A percentile compares a stretch with the other conserved stretches of the same genome.
phyloP scores from a whole-genome alignment of 345 rosid species.

The Linum trigynum region DNA sequence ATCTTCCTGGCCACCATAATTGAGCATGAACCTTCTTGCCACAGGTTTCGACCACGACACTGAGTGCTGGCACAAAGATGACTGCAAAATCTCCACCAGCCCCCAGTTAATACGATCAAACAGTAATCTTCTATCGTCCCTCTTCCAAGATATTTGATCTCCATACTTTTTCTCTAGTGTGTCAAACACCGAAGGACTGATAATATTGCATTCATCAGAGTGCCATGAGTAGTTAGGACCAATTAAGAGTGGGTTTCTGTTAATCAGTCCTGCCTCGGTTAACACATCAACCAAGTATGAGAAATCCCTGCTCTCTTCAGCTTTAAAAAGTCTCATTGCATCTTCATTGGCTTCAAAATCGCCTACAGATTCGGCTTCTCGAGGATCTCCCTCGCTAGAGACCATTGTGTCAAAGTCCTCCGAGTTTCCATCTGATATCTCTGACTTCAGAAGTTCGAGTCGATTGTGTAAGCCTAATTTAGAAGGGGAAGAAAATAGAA shows the following conservation, averaged over 20 bases:
- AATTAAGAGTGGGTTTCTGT: conserved; percentile 7
- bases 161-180: conserved; percentile 71
- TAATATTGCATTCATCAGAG: conserved; percentile 22
- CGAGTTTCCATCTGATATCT: conserved; percentile 36
- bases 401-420: conserved; percentile 47
- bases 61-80: conserved; percentile 27
- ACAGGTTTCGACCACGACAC: conserved; percentile 34
- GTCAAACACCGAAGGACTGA: conserved; percentile 43
- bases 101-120: conserved; percentile 56
- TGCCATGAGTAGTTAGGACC: conserved; percentile 15
- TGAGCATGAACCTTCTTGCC: conserved; percentile 30
- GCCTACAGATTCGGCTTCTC: conserved; percentile 15
- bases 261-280: conserved; percentile 43
- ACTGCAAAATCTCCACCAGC: conserved; percentile 37
- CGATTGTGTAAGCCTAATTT: conserved; percentile 31
- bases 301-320: conserved; percentile 45
- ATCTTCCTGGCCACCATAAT: conserved; percentile 13
- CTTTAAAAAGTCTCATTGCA: conserved; percentile 13
- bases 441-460: conserved; percentile 45
- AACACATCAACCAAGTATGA: conserved; percentile 59
- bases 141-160: conserved; percentile 54
- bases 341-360: conserved; percentile 27
- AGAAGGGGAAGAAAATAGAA: background rate
- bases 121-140: conserved; percentile 58
- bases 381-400: conserved; percentile 51